phyloP scores from a whole-genome alignment of 805 yeast genomes.

The Yarrowia sp. region DNA sequence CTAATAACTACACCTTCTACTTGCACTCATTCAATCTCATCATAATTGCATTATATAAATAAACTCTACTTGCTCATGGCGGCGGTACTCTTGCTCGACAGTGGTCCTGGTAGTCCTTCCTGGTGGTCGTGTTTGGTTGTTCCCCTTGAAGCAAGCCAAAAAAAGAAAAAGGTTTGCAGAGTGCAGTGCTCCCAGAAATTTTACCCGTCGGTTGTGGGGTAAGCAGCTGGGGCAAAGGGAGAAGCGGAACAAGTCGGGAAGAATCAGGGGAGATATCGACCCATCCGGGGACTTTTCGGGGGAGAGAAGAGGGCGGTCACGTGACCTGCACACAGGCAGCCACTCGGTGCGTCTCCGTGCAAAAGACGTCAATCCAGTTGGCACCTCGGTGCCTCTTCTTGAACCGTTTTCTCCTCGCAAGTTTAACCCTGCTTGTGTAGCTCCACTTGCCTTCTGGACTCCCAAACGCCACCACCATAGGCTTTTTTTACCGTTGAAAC shows the following conservation, averaged over 20 bases:
- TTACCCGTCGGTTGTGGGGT: conserved; percentile 29
- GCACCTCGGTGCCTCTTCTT: not conserved
- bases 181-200: conserved; percentile 2
- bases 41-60: conserved; percentile 34
- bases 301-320: no score
- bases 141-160: conserved; percentile 7
- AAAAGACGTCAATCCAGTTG: not conserved
- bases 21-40: not conserved
- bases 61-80: conserved; percentile 24
- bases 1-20: not conserved
- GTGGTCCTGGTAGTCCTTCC: not conserved
- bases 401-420: not conserved
- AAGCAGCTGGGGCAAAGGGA: not conserved
- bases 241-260: not conserved
- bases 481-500: not conserved
- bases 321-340: no score
- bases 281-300: no score
- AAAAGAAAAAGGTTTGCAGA: conserved; percentile 1
- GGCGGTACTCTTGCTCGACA: not conserved
- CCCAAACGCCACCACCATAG: conserved; percentile 2
- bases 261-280: not conserved
- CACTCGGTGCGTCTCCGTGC: not conserved
- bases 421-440: not conserved
- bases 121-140: not conserved
- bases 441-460: not conserved